Evolutionary conservation across 2,329 filamentous ascomycete species (phyloP).

Genomic region (Talaromyces sp.): DNA sequence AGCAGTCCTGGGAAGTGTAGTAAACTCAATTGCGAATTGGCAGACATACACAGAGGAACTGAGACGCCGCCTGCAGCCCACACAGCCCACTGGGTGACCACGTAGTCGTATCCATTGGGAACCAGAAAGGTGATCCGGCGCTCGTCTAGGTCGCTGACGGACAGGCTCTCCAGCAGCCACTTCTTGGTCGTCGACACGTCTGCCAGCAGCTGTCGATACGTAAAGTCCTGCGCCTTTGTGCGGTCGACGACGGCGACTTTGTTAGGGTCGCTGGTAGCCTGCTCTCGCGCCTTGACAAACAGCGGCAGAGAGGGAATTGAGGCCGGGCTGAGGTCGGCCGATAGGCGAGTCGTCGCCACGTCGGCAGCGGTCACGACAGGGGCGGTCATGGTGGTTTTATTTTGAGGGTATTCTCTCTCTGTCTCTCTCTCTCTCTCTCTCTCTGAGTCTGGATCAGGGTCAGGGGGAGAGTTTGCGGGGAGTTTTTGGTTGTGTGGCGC

Average conservation of each 20-base stretch:
- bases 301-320: conserved; percentile 34
- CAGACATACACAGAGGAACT: conserved; percentile 36
- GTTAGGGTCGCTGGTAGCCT: conserved; percentile 24
- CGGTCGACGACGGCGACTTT: conserved; percentile 36
- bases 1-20: background rate
- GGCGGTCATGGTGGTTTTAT: background rate
- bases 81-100: conserved; percentile 37
- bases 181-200: conserved; percentile 32
- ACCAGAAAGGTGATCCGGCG: conserved; percentile 33
- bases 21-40: background rate
- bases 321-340: conserved; percentile 9
- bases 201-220: conserved; percentile 34
- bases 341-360: background rate
- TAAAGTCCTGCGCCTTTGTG: conserved; percentile 34
- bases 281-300: conserved; percentile 32
- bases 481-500: background rate
- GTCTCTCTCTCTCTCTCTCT: too few species aligned
- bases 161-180: conserved; percentile 27
- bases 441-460: too few species aligned
- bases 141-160: conserved; percentile 28
- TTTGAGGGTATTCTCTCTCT: background rate
- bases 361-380: background rate
- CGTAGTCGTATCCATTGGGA: conserved; percentile 39
- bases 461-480: background rate
- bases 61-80: conserved; percentile 40